These are phyloP conservation scores for Diphasiastrum complanatum DNA, from an alignment of 83 land plant species.

Conservation along the genomic window DNA sequence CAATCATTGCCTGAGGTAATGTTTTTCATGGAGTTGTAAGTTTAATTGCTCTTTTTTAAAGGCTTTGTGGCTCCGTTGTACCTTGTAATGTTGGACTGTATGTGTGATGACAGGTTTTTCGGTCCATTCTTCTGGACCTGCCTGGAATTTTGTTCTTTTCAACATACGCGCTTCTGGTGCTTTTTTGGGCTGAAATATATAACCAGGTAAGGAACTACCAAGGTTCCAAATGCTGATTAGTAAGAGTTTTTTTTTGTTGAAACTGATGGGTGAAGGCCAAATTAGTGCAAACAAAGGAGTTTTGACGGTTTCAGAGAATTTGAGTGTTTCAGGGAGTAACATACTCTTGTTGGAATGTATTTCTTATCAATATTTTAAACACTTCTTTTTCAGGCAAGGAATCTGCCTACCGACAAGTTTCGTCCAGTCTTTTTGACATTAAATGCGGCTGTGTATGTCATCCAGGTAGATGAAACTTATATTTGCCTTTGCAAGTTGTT, in stretches of 20 bases:
- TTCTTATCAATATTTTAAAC: neutral
- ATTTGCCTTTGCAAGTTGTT: too few species aligned
- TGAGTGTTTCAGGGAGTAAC: neutral
- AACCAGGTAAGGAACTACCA: neutral
- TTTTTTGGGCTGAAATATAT: constrained; percentile 16
- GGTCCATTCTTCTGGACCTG: constrained; percentile 4
- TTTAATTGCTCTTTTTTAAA: neutral
- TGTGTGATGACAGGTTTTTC: neutral
- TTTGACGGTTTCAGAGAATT: too few species aligned
- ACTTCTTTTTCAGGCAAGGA: constrained; percentile 5
- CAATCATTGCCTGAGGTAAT: neutral
- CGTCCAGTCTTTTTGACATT: neutral
- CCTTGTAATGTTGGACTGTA: neutral
- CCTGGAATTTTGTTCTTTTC: constrained; percentile 10
- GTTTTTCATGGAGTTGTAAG: neutral
- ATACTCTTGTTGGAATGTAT: neutral
- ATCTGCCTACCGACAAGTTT: constrained; percentile 3
- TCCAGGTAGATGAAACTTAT: constrained; percentile 3
- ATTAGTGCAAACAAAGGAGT: too few species aligned
- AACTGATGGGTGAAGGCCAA: too few species aligned
- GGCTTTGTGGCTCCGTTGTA: neutral
- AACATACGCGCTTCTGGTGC: constrained; percentile 13
- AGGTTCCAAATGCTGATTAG: too few species aligned
- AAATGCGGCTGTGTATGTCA: constrained; percentile 2
- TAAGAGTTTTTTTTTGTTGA: too few species aligned